Conservation (phyloP, 164 flowering plant genomes). For the Tetrastigma voinierianum region DNA sequence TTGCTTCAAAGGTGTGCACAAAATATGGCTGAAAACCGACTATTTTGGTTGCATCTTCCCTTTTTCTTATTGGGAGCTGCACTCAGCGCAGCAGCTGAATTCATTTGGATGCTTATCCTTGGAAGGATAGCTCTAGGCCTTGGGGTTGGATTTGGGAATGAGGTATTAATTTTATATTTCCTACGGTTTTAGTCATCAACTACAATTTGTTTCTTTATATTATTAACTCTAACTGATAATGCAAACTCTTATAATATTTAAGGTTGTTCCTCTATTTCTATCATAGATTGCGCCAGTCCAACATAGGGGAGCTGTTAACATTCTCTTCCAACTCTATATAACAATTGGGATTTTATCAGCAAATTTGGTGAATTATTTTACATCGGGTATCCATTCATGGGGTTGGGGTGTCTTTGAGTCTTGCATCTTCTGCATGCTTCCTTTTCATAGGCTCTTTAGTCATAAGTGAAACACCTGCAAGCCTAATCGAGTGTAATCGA, state of each 20-base stretch:
- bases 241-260: no score
- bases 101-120: conserved; percentile 36
- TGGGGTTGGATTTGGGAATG: conserved; percentile 76
- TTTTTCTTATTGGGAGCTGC: conserved; percentile 51
- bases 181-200: no score
- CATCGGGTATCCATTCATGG: conserved; percentile 5
- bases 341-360: conserved; percentile 25
- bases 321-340: conserved; percentile 18
- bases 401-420: conserved; percentile 33
- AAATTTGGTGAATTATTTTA: conserved; percentile 15
- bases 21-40: conserved; percentile 47
- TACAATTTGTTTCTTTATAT: no score
- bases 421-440: conserved; percentile 23
- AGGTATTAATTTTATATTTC: conserved; percentile 28
- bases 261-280: conserved; percentile 35
- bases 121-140: conserved; percentile 60
- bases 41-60: conserved; percentile 40
- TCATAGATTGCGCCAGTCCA: conserved; percentile 33
- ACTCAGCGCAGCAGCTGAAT: conserved; percentile 25
- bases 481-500: conserved; percentile 27
- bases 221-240: no score
- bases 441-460: conserved; percentile 20
- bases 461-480: conserved; percentile 26
- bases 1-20: conserved; percentile 47
- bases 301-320: conserved; percentile 26